Evolutionary conservation across 768 basidiomycete genomes (phyloP).

Genomic region (Termitomyces sp.): DNA sequence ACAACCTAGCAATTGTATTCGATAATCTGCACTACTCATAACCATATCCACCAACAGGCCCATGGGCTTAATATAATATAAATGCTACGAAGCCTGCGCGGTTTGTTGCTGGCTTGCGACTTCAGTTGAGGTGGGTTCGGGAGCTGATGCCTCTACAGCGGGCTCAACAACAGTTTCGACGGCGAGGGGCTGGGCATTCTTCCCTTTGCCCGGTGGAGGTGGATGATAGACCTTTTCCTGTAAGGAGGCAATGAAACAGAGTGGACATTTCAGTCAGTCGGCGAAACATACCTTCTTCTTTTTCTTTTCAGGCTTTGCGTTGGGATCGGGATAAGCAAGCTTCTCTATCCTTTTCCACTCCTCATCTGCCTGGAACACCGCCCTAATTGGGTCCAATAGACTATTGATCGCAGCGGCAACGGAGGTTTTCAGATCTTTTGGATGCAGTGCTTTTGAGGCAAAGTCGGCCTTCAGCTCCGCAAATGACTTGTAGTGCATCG

Average conservation of each 20-base stretch:
- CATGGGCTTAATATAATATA: neutral
- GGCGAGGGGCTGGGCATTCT: constrained; percentile 34
- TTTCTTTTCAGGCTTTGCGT: constrained; percentile 60
- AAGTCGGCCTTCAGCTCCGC: constrained; percentile 72
- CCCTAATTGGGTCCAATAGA: constrained; percentile 78
- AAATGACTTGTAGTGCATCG: constrained; percentile 68
- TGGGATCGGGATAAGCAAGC: constrained; percentile 82
- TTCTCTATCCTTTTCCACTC: constrained; percentile 79
- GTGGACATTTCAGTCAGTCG: neutral
- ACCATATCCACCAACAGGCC: neutral
- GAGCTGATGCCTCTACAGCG: constrained; percentile 8
- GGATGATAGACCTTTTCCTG: constrained; percentile 83
- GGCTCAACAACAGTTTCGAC: neutral
- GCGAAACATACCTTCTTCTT: constrained; percentile 47
- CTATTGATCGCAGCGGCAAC: constrained; percentile 72
- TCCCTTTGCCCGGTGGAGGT: constrained; percentile 78
- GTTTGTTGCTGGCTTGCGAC: neutral
- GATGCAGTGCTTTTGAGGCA: constrained; percentile 73
- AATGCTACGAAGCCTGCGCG: constrained; percentile 6
- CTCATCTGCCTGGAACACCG: constrained; percentile 68
- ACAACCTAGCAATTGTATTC: constrained; percentile 9
- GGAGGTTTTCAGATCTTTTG: constrained; percentile 81
- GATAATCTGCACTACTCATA: constrained; percentile 10
- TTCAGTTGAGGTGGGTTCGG: constrained; percentile 3
- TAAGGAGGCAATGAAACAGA: neutral